A percentile compares a stretch with the other conserved stretches of the same genome.
These are phyloP conservation scores for Chaetomium olivaceum DNA, from an alignment of 2,329 filamentous ascomycete species.

Conservation along the genomic window DNA sequence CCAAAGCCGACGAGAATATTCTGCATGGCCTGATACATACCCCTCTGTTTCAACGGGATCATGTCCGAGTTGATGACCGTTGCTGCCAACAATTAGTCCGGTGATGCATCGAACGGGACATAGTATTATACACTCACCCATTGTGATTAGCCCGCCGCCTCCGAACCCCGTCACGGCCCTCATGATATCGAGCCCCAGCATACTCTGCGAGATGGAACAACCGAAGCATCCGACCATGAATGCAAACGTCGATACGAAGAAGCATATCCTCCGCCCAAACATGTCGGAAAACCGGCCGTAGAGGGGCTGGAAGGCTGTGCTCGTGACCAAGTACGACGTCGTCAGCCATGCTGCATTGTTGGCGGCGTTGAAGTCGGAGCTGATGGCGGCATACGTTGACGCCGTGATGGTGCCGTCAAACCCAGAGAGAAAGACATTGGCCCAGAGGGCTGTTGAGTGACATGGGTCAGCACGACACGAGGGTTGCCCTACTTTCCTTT, in stretches of 20 bases:
- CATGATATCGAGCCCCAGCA: slow-evolving; percentile 63
- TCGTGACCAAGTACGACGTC: slow-evolving; percentile 70
- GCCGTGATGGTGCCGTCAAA: slow-evolving; percentile 76
- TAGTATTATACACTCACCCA: slow-evolving; percentile 51
- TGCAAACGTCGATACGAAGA: slow-evolving; percentile 63
- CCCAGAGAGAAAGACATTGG: slow-evolving; percentile 64
- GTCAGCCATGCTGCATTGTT: slow-evolving; percentile 76
- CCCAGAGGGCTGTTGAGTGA: slow-evolving; percentile 12
- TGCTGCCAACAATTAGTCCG: slow-evolving; percentile 44
- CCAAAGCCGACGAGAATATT: slow-evolving; percentile 64
- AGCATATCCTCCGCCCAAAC: slow-evolving; percentile 62
- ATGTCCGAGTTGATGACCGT: slow-evolving; percentile 62
- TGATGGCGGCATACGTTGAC: slow-evolving; percentile 71
- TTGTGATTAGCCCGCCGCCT: slow-evolving; percentile 67
- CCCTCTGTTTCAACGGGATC: slow-evolving; percentile 56
- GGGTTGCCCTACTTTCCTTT: not conserved
- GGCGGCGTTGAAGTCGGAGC: slow-evolving; percentile 70
- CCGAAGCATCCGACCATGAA: slow-evolving; percentile 66
- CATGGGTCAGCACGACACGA: not conserved
- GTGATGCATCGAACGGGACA: too few species aligned
- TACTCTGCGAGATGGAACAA: slow-evolving; percentile 60
- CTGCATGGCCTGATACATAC: slow-evolving; percentile 62
- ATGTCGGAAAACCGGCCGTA: slow-evolving; percentile 72
- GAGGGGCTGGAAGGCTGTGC: slow-evolving; percentile 70
- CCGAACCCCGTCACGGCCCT: slow-evolving; percentile 68